Evolutionary conservation across 2,329 filamentous ascomycete species (phyloP).

Genomic region (Aspergillus chevalieri): DNA sequence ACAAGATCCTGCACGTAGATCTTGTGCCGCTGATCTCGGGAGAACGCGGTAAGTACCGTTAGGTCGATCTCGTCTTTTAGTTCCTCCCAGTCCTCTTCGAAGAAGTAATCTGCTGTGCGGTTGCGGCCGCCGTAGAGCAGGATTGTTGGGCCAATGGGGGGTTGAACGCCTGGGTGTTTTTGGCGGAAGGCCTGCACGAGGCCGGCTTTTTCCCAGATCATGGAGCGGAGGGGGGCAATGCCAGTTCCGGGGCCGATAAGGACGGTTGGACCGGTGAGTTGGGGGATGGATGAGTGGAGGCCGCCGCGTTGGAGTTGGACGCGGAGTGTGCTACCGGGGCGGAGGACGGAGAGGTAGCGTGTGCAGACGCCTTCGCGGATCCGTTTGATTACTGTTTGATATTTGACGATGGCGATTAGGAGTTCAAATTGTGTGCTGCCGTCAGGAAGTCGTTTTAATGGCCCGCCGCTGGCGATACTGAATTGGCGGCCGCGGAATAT

Average conservation of each 20-base stretch:
- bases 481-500: conserved; percentile 83
- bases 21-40: conserved; percentile 59
- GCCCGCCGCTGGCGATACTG: conserved; percentile 75
- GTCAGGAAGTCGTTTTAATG: conserved; percentile 32
- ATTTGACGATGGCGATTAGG: conserved; percentile 82
- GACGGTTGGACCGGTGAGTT: conserved; percentile 56
- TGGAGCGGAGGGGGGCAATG: conserved; percentile 72
- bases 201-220: conserved; percentile 66
- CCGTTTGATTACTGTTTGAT: conserved; percentile 77
- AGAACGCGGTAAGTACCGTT: conserved; percentile 60
- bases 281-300: conserved; percentile 42
- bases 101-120: conserved; percentile 70
- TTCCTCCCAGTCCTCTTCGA: conserved; percentile 64
- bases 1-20: conserved; percentile 64
- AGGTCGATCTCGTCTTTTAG: conserved; percentile 42
- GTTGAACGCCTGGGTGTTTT: conserved; percentile 22
- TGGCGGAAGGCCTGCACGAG: conserved; percentile 27
- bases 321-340: conserved; percentile 51
- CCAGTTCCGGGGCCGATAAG: conserved; percentile 82
- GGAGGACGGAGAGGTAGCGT: conserved; percentile 67
- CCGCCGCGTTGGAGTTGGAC: conserved; percentile 54
- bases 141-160: conserved; percentile 42
- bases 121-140: conserved; percentile 86
- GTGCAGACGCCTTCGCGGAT: conserved; percentile 85
- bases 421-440: conserved; percentile 58